Evolutionary conservation across 306 rosid genomes (phyloP), one percentile per base, ranked within the genome.

Genomic region (Sicyos baderoa): DNA sequence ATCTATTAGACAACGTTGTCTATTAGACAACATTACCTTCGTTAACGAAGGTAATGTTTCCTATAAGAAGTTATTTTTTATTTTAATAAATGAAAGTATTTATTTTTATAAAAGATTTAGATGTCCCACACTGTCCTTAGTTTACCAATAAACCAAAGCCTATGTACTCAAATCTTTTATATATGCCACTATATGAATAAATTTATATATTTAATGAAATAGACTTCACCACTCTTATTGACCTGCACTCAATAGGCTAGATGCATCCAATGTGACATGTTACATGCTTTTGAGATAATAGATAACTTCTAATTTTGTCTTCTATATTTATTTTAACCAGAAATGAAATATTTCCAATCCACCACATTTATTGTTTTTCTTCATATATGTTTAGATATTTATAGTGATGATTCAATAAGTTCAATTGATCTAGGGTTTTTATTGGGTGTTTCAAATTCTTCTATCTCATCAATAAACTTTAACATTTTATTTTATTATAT

Each of bases 201-300:
- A n/a, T 3, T 56, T 37, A 9, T 37, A 37, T 32, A 32, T 32
- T 32, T 35, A 61, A 61, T 29, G 22, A 15, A n/a, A 60, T 10
- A 64, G 53, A 64, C 35, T 42, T 18, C 9, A 11, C 52, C 11
- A 40, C n/a, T 61, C n/a, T 17, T 17, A 17, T 37, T 37, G 44
- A 15, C 4, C 18, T 32, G 51, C 67, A 61, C 9, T 64, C 11
- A 17, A 25, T 27, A 57, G 15, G 50, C 17, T 12, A 37, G 9
- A 64, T 42, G 53, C 54, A 44, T 45, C 70, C 52, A 64, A 25
- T 21, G 53, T 64, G 70, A 44, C 54, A 18, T 64, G 68, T 37
- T 35, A 17, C 42, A 62, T 37, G n/a, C 12, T 13, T 42, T 64
- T 19, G 14, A 44, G 2, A 12, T 19, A 0, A 64, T 11, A 19